phyloP scores from a whole-genome alignment of 148 eudicot species.

The Rhododendron kiyosumense region DNA sequence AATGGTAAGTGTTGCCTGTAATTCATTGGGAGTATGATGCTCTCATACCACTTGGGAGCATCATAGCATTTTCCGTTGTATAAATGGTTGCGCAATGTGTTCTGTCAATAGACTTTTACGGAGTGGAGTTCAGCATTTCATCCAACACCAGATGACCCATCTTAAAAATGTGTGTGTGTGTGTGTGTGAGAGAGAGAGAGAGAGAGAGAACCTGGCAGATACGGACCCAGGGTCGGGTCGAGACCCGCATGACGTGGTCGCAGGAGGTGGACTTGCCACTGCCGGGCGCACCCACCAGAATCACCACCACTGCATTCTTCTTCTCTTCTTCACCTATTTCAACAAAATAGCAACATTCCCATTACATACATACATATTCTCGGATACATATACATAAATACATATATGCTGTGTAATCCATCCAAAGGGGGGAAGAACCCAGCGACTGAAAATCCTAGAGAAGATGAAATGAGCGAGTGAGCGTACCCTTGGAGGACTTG shows the following conservation, averaged over 20 bases:
- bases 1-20: no score
- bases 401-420: neutral
- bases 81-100: no score
- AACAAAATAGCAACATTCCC: neutral
- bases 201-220: conserved; percentile 67
- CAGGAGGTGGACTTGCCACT: conserved; percentile 98
- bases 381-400: neutral
- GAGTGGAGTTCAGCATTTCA: conserved; percentile 13
- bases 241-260: conserved; percentile 44
- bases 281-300: conserved; percentile 84
- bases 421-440: no score
- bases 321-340: conserved; percentile 23
- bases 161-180: neutral
- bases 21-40: no score
- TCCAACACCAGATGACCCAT: neutral
- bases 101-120: neutral
- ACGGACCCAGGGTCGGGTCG: conserved; percentile 77
- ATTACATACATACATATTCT: neutral
- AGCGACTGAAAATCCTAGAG: neutral
- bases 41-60: no score
- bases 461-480: neutral
- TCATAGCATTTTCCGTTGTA: no score
- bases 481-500: neutral
- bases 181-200: conserved; percentile 23
- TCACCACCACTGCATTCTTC: conserved; percentile 42